Evolutionary conservation across 345 rosid species (phyloP).

Genomic region (Eutrema japonicum): DNA sequence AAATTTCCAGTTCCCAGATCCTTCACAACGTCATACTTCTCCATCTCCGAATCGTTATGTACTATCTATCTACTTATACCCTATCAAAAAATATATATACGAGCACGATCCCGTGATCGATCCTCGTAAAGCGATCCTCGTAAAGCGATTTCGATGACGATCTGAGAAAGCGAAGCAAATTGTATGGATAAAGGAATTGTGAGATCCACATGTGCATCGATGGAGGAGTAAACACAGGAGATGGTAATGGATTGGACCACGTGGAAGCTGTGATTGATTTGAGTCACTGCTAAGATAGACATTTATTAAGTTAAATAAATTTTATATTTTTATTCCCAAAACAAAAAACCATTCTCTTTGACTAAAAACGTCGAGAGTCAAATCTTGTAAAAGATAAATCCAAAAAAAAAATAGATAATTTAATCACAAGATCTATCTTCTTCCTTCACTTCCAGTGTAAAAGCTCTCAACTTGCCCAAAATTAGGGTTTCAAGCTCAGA

Average conservation of each 20-base stretch:
- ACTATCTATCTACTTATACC: not conserved
- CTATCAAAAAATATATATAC: not conserved
- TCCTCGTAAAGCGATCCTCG: not conserved
- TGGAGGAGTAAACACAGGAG: conserved; percentile 27
- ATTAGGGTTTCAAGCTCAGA: conserved; percentile 37
- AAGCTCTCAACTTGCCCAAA: conserved; percentile 22
- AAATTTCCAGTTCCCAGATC: conserved; percentile 91
- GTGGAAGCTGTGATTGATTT: conserved; percentile 18
- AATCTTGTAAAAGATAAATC: not conserved
- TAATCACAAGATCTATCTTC: conserved; percentile 8
- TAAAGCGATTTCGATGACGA: conserved; percentile 6
- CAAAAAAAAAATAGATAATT: not conserved
- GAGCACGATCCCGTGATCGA: conserved; percentile 24
- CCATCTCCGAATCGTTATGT: conserved; percentile 48
- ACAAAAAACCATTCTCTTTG: not conserved
- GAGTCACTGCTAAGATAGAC: not conserved
- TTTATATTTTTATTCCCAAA: too few relatives aligned
- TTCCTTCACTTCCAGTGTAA: conserved; percentile 11
- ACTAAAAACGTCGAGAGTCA: conserved; percentile 21
- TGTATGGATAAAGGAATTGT: conserved; percentile 10
- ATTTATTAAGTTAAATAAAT: too few relatives aligned
- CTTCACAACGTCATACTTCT: conserved; percentile 76
- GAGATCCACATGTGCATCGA: conserved; percentile 39
- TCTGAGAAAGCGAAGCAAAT: conserved; percentile 23
- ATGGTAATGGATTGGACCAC: conserved; percentile 33